These are phyloP conservation scores for Beauveria australis DNA, from an alignment of 2,329 filamentous ascomycete genomes.

Conservation along the genomic window DNA sequence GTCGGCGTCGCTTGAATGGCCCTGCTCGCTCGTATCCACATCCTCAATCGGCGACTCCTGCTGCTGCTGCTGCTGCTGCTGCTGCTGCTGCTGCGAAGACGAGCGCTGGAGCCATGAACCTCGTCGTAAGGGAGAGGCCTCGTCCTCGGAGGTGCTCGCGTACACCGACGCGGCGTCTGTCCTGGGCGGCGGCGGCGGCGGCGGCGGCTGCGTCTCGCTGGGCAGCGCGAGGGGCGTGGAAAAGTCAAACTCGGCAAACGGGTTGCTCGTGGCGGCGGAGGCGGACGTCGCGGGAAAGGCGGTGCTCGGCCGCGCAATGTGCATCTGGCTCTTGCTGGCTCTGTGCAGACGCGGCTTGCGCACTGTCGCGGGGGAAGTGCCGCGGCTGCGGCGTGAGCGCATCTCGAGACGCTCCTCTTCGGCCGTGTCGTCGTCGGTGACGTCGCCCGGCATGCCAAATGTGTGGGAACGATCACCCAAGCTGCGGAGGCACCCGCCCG, in stretches of 20 bases:
- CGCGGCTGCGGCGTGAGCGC: conserved; percentile 22
- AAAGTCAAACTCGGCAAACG: conserved; percentile 26
- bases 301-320: conserved; percentile 20
- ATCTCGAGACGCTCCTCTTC: conserved; percentile 38
- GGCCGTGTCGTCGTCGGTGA: conserved; percentile 37
- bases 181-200: neutral
- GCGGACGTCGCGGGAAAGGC: conserved; percentile 8
- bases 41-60: conserved; percentile 19
- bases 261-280: conserved; percentile 7
- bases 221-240: conserved; percentile 20
- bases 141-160: neutral
- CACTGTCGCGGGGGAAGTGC: conserved; percentile 19
- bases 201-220: neutral
- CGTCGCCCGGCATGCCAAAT: conserved; percentile 22
- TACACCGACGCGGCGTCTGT: neutral
- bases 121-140: neutral
- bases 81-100: neutral
- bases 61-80: neutral
- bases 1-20: conserved; percentile 24
- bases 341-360: conserved; percentile 35
- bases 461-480: conserved; percentile 27
- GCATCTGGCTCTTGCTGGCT: conserved; percentile 30
- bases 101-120: neutral
- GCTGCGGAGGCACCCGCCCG: conserved; percentile 39
- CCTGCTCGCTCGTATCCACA: conserved; percentile 25